A percentile compares a stretch with the other conserved stretches of the same genome.
These are phyloP conservation scores for Larix kaempferi DNA, from an alignment of 75 land plant species.

Conservation along the genomic window DNA sequence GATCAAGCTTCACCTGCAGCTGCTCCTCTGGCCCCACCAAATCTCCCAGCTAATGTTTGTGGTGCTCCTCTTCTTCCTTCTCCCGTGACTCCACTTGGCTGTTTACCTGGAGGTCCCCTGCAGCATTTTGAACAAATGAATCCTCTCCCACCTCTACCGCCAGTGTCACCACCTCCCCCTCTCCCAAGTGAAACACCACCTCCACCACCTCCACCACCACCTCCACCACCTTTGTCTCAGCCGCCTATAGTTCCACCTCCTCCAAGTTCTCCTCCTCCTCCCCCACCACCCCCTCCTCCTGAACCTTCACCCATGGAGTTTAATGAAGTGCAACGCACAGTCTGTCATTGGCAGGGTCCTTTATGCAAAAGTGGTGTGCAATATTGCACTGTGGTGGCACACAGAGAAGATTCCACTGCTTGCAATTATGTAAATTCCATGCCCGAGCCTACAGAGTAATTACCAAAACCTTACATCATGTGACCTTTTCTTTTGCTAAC, in stretches of 20 bases:
- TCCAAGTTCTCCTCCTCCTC: conserved; percentile 68
- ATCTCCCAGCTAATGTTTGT: conserved; percentile 17
- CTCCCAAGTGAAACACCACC: conserved; percentile 45
- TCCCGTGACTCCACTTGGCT: conserved; percentile 79
- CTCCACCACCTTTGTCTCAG: conserved; percentile 41
- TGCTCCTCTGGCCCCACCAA: conserved; percentile 27
- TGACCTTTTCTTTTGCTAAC: neutral
- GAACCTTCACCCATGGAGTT: conserved; percentile 16
- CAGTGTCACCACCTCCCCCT: conserved; percentile 48
- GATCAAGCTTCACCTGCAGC: conserved; percentile 43
- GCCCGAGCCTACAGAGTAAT: conserved; percentile 75
- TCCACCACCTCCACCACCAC: conserved; percentile 49
- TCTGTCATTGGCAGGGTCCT: conserved; percentile 70
- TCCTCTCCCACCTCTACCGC: conserved; percentile 45
- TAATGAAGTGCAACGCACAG: conserved; percentile 11
- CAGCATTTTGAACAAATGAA: conserved; percentile 41
- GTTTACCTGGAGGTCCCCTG: conserved; percentile 22
- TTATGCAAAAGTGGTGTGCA: conserved; percentile 92
- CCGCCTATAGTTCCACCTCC: conserved; percentile 64
- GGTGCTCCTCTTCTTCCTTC: conserved; percentile 56
- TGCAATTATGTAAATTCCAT: conserved; percentile 53
- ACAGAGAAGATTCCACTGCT: conserved; percentile 54
- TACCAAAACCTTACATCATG: neutral
- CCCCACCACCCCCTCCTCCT: conserved; percentile 28
- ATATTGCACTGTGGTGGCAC: conserved; percentile 70